These are phyloP conservation scores for Pseudocercospora vitis DNA, from an alignment of 2,329 filamentous ascomycete genomes.

Conservation along the genomic window DNA sequence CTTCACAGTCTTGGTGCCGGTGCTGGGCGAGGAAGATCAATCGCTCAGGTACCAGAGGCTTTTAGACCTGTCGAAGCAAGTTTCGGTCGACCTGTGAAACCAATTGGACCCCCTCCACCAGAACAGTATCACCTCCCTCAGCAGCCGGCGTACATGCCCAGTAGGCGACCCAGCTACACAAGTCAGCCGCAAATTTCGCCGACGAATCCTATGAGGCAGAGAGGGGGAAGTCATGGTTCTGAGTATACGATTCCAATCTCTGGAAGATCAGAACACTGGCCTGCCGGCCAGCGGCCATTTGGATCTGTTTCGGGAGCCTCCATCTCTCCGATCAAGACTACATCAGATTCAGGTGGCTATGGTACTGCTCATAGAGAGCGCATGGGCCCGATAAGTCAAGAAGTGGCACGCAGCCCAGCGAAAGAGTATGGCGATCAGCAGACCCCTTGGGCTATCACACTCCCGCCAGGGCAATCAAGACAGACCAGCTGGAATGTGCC, in stretches of 20 bases:
- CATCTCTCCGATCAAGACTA: constrained; percentile 22
- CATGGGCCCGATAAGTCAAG: constrained; percentile 26
- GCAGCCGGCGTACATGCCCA: neutral
- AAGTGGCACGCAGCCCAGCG: constrained; percentile 29
- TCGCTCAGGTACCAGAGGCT: constrained; percentile 28
- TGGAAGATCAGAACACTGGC: constrained; percentile 15
- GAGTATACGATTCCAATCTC: constrained; percentile 12
- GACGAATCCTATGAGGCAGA: neutral
- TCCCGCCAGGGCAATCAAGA: constrained; percentile 21
- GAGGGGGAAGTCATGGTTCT: constrained; percentile 10
- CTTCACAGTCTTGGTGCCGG: constrained; percentile 27
- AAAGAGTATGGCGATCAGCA: constrained; percentile 33
- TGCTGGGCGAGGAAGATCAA: constrained; percentile 9
- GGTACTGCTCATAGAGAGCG: neutral
- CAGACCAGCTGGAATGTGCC: constrained; percentile 6
- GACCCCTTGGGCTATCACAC: constrained; percentile 31
- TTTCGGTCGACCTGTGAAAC: constrained; percentile 22
- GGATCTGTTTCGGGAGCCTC: constrained; percentile 10
- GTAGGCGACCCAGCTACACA: neutral
- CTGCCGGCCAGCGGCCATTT: constrained; percentile 15
- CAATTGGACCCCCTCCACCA: constrained; percentile 26
- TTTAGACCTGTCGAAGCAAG: constrained; percentile 28
- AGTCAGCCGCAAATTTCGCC: neutral
- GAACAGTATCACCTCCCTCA: constrained; percentile 1
- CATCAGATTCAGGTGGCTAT: neutral